Evolutionary conservation across 352 stramenopile species (phyloP).

Genomic region (Phytophthora fragariaefolia): DNA sequence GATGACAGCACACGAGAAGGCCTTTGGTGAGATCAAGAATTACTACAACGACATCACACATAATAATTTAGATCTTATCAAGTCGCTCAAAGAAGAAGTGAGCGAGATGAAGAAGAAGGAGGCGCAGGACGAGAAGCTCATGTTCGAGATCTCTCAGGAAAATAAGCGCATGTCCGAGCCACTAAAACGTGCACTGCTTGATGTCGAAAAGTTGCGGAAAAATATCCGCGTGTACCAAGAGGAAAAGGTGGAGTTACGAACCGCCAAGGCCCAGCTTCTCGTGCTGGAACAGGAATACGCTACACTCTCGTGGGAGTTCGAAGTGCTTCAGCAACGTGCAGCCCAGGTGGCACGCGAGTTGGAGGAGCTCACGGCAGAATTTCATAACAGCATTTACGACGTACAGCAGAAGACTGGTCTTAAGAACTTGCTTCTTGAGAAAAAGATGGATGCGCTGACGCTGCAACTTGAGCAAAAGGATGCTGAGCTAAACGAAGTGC

Average conservation of each 20-base stretch:
- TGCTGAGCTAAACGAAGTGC: conserved; percentile 92
- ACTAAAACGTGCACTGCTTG: conserved; percentile 88
- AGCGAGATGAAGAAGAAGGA: conserved; percentile 95
- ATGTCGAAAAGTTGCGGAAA: conserved; percentile 76
- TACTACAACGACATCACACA: conserved; percentile 98
- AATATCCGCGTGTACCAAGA: conserved; percentile 76
- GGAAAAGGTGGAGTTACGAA: conserved; percentile 71
- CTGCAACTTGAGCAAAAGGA: conserved; percentile 91
- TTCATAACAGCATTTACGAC: conserved; percentile 91
- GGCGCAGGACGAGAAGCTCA: conserved; percentile 92
- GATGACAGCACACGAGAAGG: conserved; percentile 94
- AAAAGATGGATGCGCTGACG: conserved; percentile 90
- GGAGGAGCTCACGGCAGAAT: conserved; percentile 89
- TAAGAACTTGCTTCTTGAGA: conserved; percentile 95
- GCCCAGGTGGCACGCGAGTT: conserved; percentile 87
- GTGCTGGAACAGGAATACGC: conserved; percentile 90
- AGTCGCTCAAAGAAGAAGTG: conserved; percentile 95
- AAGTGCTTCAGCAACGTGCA: conserved; percentile 92
- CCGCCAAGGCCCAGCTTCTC: conserved; percentile 75
- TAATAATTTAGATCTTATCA: conserved; percentile 97
- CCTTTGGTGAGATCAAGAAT: conserved; percentile 96
- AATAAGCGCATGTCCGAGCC: conserved; percentile 96
- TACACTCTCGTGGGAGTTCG: conserved; percentile 93
- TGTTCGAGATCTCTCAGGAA: conserved; percentile 95
- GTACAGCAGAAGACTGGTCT: conserved; percentile 95